Conservation (phyloP, 2,329 filamentous ascomycete genomes). For the Talaromyces amestolkiae region DNA sequence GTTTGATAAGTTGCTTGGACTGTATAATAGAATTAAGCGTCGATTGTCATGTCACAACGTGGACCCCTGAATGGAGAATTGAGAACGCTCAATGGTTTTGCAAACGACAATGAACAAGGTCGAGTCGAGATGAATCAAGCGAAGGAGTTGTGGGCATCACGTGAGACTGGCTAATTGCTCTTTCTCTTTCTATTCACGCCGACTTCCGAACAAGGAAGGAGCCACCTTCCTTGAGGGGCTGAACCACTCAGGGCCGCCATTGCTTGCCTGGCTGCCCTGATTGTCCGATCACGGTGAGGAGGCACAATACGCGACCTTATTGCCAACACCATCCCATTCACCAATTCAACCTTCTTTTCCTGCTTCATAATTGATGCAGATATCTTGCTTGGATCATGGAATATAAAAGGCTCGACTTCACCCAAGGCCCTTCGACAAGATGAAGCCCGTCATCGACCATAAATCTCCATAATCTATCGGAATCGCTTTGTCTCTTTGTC, state of each 20-base stretch:
- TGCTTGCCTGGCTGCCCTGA: background rate
- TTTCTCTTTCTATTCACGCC: background rate
- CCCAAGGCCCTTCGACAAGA: background rate
- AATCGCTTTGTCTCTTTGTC: background rate
- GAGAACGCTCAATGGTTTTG: background rate
- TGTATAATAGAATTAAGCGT: background rate
- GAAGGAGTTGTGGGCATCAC: background rate
- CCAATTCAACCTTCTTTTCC: background rate
- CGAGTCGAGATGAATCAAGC: background rate
- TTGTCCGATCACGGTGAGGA: background rate
- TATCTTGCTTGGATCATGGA: background rate
- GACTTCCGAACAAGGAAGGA: constrained; percentile 6
- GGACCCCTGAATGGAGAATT: background rate
- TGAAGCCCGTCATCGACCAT: background rate
- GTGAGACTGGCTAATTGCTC: background rate
- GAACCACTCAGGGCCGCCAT: background rate
- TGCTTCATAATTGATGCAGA: background rate
- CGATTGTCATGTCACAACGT: background rate
- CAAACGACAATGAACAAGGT: background rate
- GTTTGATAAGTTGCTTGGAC: background rate
- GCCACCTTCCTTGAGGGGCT: background rate
- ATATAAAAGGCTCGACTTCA: background rate
- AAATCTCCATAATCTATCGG: background rate
- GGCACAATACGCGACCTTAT: background rate
- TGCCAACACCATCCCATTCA: background rate